Evolutionary conservation across 2,329 filamentous ascomycete species (phyloP), one percentile per base, ranked within the genome.

Genomic region (Penicillium sp.): DNA sequence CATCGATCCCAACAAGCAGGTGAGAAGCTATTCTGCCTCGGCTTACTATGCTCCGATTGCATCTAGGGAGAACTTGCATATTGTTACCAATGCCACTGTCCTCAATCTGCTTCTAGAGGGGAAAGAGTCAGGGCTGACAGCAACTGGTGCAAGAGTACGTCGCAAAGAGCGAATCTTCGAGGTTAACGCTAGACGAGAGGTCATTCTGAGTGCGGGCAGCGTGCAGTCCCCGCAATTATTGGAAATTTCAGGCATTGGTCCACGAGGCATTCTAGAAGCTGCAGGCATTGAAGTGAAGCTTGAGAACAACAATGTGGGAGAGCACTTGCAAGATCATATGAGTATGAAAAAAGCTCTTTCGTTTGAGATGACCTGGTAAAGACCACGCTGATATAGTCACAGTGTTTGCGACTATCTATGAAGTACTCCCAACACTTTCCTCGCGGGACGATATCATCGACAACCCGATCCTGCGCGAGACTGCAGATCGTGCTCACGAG

Each of bases 161-260:
- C 45, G 70, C 60, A 8, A 65, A 5, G 76, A 75, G 2, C 56
- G 69, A 7, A 64, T 69, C 3, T 66, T 73, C 46, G 63, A 64
- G 4, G 67, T 75, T 3, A 75, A 58, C 9, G 72, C 63, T 58
- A 66, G 61, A 21, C 67, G 68, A 48, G 85, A 88, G 60, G 77
- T 87, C 10, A 78, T 89, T 33, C 67, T 89, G 2, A 80, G 81
- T 4, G 84, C 83, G 0, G 86, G 86, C 0, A 80, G 77, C 24
- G 72, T 83, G 36, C 79, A 81, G 64, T 85, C 81, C 9, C 86
- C 80, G 5, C 83, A 81, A 68, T 72, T 85, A 14, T 77, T 83
- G n/a, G 51, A 88, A 58, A 72, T 87, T 2, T 87, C 83, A 0
- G 85, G 86, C 0, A 77, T 88, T 34, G 86, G 86, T 3, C 73